These are phyloP conservation scores for Globisporangium paroecandrum DNA, from an alignment of 352 stramenopile genomes.

Conservation along the genomic window DNA sequence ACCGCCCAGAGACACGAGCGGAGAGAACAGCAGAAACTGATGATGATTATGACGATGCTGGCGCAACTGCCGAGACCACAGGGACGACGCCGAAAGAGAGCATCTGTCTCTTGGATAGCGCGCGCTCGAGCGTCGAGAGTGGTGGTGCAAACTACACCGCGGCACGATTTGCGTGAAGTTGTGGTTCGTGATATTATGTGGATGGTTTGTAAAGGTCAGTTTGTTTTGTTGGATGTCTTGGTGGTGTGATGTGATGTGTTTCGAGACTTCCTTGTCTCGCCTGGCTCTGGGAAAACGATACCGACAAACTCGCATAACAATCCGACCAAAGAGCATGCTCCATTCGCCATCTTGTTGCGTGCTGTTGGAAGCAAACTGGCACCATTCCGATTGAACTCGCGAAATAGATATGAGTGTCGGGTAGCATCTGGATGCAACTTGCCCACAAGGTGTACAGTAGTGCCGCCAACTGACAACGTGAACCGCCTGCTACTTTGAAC, in stretches of 20 bases:
- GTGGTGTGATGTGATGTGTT: not conserved
- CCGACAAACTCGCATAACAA: no score
- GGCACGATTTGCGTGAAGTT: not conserved
- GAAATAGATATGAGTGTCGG: no score
- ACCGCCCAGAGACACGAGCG: not conserved
- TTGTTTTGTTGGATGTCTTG: not conserved
- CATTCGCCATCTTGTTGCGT: no score
- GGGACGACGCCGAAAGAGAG: not conserved
- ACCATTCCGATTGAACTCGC: no score
- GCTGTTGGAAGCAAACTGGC: no score
- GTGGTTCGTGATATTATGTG: not conserved
- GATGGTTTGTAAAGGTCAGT: not conserved
- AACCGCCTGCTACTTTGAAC: no score
- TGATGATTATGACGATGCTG: not conserved
- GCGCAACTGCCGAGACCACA: not conserved
- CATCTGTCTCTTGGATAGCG: constrained; percentile 4
- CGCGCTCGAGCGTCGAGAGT: not conserved
- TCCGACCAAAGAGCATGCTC: no score
- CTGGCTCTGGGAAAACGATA: no score
- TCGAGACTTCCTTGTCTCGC: no score
- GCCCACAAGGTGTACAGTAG: no score
- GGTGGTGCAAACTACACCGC: not conserved
- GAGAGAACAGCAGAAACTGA: not conserved
- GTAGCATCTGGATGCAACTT: no score
- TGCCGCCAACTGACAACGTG: no score